Base-by-base conservation (phyloP, 768 basidiomycete genomes). In the Tulasnella sp. region DNA sequence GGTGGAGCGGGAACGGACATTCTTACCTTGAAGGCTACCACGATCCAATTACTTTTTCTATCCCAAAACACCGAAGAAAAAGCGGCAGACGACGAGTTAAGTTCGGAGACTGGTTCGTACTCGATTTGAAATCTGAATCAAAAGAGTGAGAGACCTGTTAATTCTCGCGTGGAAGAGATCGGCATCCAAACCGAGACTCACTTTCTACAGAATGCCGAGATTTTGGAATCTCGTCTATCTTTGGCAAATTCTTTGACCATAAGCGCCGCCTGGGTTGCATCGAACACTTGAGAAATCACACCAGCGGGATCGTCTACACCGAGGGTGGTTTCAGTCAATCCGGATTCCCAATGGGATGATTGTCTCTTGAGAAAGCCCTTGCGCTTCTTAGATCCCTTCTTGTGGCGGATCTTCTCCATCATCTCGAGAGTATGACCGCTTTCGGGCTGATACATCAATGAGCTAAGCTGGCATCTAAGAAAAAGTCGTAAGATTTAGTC, bases 51-150 rank as follows among this genome's bases (percentile, higher is more conserved):
- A 41, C 47, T 43, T 15, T 20, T 40, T 12, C 22, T 46, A 37
- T 58, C 58, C 58, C 58, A 58, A 35, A 59, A 58, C 3, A 57
- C 27, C 50, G 58, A 59, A 24, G 48, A n/a, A 45, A 33, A 58
- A 3, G 58, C 58, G 7, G 58, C 57, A 19, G 54, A 48, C 10
- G 42, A 25, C 13, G 31, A 43, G 40, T 58, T 58, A 20, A 58
- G 53, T 34, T 58, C 57, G 19, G 47, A 50, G 8, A 57, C 47
- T 1, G 56, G 34, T 31, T 40, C 56, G 2, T 24, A 53, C 24
- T 53, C 51, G 52, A 53, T 53, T 15, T 49, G 49, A 24, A 53
- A 53, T 49, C 19, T 53, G 7, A 16, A n/a, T 16, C 50, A 53
- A 50, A 53, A n/a, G n/a, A n/a, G n/a, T n/a, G n/a, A n/a, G n/a